A percentile compares a stretch with the other conserved stretches of the same genome.
Evolutionary conservation across 495 filamentous ascomycete species (phyloP).

Genomic region (Physcia stellaris): DNA sequence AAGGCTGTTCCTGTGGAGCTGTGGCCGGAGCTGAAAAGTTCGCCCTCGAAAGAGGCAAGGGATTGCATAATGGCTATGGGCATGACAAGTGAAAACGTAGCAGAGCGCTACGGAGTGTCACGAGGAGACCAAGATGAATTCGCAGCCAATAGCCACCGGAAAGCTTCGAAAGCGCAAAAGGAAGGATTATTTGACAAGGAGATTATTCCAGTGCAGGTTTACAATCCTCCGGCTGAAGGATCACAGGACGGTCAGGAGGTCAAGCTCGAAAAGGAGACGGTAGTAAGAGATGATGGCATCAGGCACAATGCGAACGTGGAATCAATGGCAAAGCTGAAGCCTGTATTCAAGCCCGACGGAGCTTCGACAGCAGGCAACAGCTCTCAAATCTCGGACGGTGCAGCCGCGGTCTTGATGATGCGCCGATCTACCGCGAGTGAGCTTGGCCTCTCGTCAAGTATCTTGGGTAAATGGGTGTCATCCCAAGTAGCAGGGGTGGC

Average conservation of each 20-base stretch:
- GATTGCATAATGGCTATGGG: slow-evolving; percentile 99
- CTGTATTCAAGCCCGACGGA: slow-evolving; percentile 84
- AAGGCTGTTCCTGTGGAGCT: slow-evolving; percentile 82
- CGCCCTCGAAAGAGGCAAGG: slow-evolving; percentile 61
- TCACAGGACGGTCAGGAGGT: slow-evolving; percentile 61
- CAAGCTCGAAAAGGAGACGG: too few relatives aligned
- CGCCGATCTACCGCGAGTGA: slow-evolving; percentile 80
- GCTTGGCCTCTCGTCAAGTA: slow-evolving; percentile 60
- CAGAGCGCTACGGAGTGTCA: slow-evolving; percentile 60
- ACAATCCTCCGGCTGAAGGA: slow-evolving; percentile 77
- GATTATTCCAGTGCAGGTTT: slow-evolving; percentile 67
- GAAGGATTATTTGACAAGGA: slow-evolving; percentile 86
- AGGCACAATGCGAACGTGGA: slow-evolving; percentile 75
- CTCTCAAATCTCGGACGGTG: slow-evolving; percentile 88
- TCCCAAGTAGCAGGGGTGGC: slow-evolving; percentile 78
- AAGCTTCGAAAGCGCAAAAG: slow-evolving; percentile 74
- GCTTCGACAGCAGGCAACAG: slow-evolving; percentile 94
- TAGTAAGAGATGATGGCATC: slow-evolving; percentile 78
- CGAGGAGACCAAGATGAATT: slow-evolving; percentile 75
- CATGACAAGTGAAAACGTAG: slow-evolving; percentile 86
- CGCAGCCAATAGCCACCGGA: slow-evolving; percentile 78
- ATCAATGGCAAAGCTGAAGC: slow-evolving; percentile 72
- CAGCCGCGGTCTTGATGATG: slow-evolving; percentile 92
- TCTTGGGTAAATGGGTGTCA: slow-evolving; percentile 81
- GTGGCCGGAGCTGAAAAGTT: slow-evolving; percentile 74